Evolutionary conservation across 2,329 filamentous ascomycete genomes (phyloP), one percentile per base, ranked within the genome.

Genomic region (Xylariaceae sp.): DNA sequence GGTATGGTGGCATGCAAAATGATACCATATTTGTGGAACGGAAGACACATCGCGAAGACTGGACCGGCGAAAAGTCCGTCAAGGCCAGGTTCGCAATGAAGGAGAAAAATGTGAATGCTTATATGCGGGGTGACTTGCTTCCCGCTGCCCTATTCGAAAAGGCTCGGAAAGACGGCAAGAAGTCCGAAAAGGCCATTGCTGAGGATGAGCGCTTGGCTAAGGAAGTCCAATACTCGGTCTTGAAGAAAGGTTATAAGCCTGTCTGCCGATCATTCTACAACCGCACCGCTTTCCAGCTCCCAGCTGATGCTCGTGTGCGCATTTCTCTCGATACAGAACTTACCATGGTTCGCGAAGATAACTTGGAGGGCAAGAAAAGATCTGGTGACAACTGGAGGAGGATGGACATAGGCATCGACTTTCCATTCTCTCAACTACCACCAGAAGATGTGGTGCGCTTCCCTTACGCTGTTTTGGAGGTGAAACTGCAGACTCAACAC

Each of bases 51-150:
- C 87, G 94, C 38, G 94, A 99, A 71, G 94, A 99, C 70, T 99
- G 94, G 94, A 99, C 94, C 0, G 94, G 94, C 53, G 94, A 99
- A 71, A 96, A 97, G 75, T 97, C 93, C 1, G 94, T 99, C 73
- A 99, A 99, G 76, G 93, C 94, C 41, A 88, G 94, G 41, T 99
- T 99, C 67, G 81, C 89, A 9, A 79, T 94, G 59, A 97, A 99
- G 76, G 94, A 99, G 75, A 99, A 99, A 80, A 89, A 97, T 57
- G 88, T 99, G 66, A 97, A 97, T 66, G 81, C 90, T 13, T 99
- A 92, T 69, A 76, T 99, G 71, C 80, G 80, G 46, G 94, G 94
- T 49, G 85, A 91, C 63, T 80, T 96, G 66, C 89, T 91, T 2
- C 92, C 94, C 1, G 84, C 87, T 36, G 86, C 89, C 54, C 83